Conservation (phyloP, 2,329 filamentous ascomycete species). For the Monilinia laxa region DNA sequence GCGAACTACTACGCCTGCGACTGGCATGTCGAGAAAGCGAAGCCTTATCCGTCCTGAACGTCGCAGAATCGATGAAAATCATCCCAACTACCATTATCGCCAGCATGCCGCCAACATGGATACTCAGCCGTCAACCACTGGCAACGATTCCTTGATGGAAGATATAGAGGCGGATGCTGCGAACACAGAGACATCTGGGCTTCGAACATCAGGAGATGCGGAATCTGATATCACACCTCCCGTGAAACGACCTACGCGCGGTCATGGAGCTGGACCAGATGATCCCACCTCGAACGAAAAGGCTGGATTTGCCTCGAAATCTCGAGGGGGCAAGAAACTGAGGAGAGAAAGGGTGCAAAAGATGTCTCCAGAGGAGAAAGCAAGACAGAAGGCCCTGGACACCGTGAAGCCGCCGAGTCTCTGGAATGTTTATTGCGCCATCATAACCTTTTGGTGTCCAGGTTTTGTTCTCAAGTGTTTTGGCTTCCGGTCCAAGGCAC, state of each 20-base stretch:
- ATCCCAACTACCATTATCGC: conserved; percentile 94
- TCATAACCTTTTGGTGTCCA: conserved; percentile 93
- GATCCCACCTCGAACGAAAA: conserved; percentile 33
- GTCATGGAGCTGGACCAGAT: conserved; percentile 33
- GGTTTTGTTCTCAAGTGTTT: conserved; percentile 82
- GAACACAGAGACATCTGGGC: conserved; percentile 37
- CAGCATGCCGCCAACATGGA: conserved; percentile 94
- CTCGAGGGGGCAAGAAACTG: conserved; percentile 29
- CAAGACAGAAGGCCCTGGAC: conserved; percentile 58
- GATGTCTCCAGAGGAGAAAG: conserved; percentile 62
- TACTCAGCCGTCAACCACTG: conserved; percentile 85
- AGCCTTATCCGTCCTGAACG: conserved; percentile 89
- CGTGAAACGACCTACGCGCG: conserved; percentile 28
- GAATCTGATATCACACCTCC: conserved; percentile 36
- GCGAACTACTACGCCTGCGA: conserved; percentile 35
- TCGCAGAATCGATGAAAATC: conserved; percentile 77
- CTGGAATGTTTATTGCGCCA: conserved; percentile 94
- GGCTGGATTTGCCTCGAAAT: conserved; percentile 36
- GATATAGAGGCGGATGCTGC: conserved; percentile 59
- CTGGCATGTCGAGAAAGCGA: conserved; percentile 65
- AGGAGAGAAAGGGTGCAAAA: conserved; percentile 57
- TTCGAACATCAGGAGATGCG: conserved; percentile 38
- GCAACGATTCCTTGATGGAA: conserved; percentile 84
- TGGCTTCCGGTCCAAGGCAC: conserved; percentile 79
- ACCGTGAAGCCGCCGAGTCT: conserved; percentile 75